Percentiles rank a stretch among this genome's conserved stretches.
phyloP scores from a whole-genome alignment of 108 stramenopile species.

The Cyclotella cryptica region DNA sequence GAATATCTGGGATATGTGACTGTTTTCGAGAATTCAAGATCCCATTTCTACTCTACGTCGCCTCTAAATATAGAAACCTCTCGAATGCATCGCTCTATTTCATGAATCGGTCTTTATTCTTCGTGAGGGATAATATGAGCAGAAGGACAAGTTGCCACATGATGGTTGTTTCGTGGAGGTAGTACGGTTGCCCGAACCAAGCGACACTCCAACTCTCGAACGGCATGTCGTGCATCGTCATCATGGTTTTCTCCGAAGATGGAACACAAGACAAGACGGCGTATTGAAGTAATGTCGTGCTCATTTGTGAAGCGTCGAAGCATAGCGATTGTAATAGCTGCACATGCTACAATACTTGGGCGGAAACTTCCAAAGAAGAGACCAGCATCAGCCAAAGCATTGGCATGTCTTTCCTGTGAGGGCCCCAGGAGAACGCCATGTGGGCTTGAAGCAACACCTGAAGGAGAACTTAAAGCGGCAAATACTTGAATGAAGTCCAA shows the following conservation, averaged over 20 bases:
- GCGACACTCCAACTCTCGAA: slow-evolving; percentile 10
- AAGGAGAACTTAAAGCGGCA: slow-evolving; percentile 1
- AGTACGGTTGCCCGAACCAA: background rate
- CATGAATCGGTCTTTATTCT: background rate
- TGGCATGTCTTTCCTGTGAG: slow-evolving; percentile 24
- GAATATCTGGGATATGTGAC: background rate
- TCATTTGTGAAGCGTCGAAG: background rate
- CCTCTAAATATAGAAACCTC: background rate
- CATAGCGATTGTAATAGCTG: slow-evolving; percentile 21
- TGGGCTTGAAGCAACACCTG: background rate
- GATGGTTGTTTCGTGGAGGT: background rate
- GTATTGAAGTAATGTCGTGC: slow-evolving; percentile 8
- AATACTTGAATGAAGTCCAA: slow-evolving; percentile 40
- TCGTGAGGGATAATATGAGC: slow-evolving; percentile 9
- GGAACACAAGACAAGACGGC: slow-evolving; percentile 18
- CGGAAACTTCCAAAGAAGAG: slow-evolving; percentile 2
- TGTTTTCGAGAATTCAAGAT: background rate
- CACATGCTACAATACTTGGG: slow-evolving; percentile 37
- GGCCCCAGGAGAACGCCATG: slow-evolving; percentile 2
- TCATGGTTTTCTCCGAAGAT: slow-evolving; percentile 21
- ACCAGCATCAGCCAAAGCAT: slow-evolving; percentile 20
- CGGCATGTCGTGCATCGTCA: background rate
- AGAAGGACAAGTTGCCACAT: background rate
- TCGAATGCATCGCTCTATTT: background rate
- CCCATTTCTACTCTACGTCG: background rate